phyloP scores from a whole-genome alignment of 495 filamentous ascomycete species.

The Astrothelium macrocarpum region DNA sequence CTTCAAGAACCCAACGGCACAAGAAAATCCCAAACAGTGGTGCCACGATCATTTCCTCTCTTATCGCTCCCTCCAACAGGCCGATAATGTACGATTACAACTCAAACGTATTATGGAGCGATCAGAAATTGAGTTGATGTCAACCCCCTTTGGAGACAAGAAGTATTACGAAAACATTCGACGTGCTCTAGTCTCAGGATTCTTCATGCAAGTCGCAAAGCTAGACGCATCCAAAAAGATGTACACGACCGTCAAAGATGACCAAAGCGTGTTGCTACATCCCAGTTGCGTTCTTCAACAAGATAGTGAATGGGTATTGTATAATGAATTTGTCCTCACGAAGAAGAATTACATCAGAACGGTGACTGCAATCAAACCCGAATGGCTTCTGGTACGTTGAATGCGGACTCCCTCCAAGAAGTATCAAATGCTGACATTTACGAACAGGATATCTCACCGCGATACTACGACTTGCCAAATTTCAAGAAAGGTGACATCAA shows the following conservation, averaged over 20 bases:
- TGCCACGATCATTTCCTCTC: conserved; percentile 98
- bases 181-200: conserved; percentile 83
- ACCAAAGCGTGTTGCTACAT: conserved; percentile 83
- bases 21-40: conserved; percentile 74
- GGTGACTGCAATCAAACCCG: conserved; percentile 52
- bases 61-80: conserved; percentile 74
- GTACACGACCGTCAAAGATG: conserved; percentile 92
- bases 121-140: conserved; percentile 71
- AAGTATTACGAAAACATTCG: conserved; percentile 97
- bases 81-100: conserved; percentile 86
- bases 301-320: conserved; percentile 93
- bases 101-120: conserved; percentile 95
- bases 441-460: conserved; percentile 71
- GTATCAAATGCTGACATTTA: conserved; percentile 21
- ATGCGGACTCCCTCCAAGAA: too few relatives aligned
- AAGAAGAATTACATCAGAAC: conserved; percentile 81
- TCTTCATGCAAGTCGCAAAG: conserved; percentile 99
- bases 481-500: conserved; percentile 85
- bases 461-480: conserved; percentile 77
- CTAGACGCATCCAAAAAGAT: conserved; percentile 66
- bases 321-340: conserved; percentile 97
- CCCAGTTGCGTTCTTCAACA: conserved; percentile 76
- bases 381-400: conserved; percentile 90
- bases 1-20: conserved; percentile 68
- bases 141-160: conserved; percentile 86